Base-by-base conservation (phyloP, 495 filamentous ascomycete species). In the Daldinia vernicosa region DNA sequence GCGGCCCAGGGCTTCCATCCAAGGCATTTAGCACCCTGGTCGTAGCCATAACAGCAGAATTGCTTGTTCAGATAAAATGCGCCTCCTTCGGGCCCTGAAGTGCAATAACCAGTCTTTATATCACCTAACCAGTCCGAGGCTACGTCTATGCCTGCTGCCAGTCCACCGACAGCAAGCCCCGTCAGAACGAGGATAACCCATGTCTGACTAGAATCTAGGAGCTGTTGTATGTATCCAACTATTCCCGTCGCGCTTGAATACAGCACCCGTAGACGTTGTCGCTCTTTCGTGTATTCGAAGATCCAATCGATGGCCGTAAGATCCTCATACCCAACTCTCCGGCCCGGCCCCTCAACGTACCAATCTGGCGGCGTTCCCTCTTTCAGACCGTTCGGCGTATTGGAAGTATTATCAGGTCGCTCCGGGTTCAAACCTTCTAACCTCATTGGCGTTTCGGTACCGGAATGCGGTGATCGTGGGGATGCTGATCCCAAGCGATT, bases 271-370 rank as follows among this genome's bases (percentile, higher is more conserved):
- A 95, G 86, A 45, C 95, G 88, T 78, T 97, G 93, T 17, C 95
- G 87, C 79, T 99, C 95, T 79, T 98, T 98, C 26, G 93, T 95
- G 77, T 99, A 97, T 79, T 99, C 95, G 76, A 97, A 98, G 72
- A 98, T 98, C 95, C 95, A 99, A 82, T 99, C 95, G 78, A 99
- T 99, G 14, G 96, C 95, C 14, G 96, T 98, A 75, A 98, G 85
- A 81, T 99, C 92, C 72, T 97, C 95, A 80, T 99, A 99, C 56
- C 91, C 94, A 27, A 98, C 94, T 74, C 95, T 89, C 55, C 94
- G 86, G 1, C 95, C 95, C 4, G 93, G 94, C 5, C 93, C 93
- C 80, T 98, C 94, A 43, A 91, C 87, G 78, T 95, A 92, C 95
- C 95, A 98, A 78, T 97, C 93, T 24, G 91, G 74, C 19, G 88